Evolutionary conservation across 1,284 basidiomycete genomes (phyloP).

Genomic region (Apiotrichum sp.): DNA sequence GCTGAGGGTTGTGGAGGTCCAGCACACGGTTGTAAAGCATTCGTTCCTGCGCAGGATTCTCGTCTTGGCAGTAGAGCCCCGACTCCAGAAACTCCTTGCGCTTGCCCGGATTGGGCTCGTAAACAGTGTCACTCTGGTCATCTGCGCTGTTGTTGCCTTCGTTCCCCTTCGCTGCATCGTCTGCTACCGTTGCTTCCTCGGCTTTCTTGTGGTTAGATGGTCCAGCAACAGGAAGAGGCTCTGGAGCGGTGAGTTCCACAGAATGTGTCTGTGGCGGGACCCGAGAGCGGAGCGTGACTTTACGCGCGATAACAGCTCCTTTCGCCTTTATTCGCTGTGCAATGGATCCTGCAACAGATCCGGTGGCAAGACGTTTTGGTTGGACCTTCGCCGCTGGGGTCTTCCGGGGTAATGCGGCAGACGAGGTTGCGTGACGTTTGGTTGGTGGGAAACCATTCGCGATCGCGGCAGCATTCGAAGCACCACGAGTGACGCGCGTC

Average conservation of each 20-base stretch:
- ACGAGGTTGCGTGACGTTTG: neutral
- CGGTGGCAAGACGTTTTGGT: conserved; percentile 5
- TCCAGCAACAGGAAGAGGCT: neutral
- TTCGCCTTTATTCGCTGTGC: conserved; percentile 8
- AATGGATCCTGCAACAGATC: neutral
- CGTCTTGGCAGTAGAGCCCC: conserved; percentile 40
- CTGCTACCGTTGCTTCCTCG: neutral
- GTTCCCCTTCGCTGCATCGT: too few relatives aligned
- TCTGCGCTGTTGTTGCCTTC: neutral
- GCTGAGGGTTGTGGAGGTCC: neutral
- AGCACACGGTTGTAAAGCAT: conserved; percentile 32
- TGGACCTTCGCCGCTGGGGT: neutral
- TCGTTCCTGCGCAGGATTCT: conserved; percentile 21
- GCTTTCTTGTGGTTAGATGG: neutral
- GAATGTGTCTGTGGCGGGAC: neutral
- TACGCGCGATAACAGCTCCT: conserved; percentile 5
- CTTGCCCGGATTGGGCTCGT: conserved; percentile 12
- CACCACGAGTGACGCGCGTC: conserved; percentile 7
- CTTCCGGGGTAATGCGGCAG: neutral
- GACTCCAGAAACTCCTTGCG: conserved; percentile 35
- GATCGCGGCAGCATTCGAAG: neutral
- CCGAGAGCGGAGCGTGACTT: conserved; percentile 7
- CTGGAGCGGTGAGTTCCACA: neutral
- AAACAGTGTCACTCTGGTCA: neutral
- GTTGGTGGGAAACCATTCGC: neutral